These are phyloP conservation scores for Candida cerambycidarum DNA, from an alignment of 805 yeast genomes.

Conservation along the genomic window DNA sequence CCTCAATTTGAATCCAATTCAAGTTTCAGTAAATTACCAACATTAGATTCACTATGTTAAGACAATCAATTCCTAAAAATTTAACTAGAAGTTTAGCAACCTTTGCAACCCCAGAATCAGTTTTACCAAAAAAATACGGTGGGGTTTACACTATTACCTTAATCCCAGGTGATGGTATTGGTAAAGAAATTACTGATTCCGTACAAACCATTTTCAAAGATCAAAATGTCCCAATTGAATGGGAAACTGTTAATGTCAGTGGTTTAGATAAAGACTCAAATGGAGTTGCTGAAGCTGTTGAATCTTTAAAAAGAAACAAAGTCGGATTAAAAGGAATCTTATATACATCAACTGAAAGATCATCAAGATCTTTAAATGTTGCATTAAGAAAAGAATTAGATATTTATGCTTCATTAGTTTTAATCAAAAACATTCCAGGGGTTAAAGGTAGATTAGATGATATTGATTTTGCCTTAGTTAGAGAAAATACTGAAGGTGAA, in stretches of 20 bases:
- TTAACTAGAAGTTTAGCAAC: conserved; percentile 52
- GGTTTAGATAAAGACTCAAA: conserved; percentile 57
- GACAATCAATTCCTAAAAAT: conserved; percentile 5
- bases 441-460: conserved; percentile 85
- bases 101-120: conserved; percentile 57
- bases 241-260: conserved; percentile 62
- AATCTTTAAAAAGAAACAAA: conserved; percentile 91
- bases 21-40: conserved; percentile 23
- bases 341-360: conserved; percentile 79
- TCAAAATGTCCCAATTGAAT: conserved; percentile 88
- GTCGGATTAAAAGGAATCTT: conserved; percentile 96
- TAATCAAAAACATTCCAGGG: conserved; percentile 92
- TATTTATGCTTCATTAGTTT: conserved; percentile 91
- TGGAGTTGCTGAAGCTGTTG: conserved; percentile 80
- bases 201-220: conserved; percentile 86
- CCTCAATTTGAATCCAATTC: conserved; percentile 3
- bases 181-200: conserved; percentile 92
- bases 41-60: conserved; percentile 10
- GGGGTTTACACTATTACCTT: conserved; percentile 92
- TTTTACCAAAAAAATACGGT: conserved; percentile 88
- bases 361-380: conserved; percentile 86
- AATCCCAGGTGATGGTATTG: conserved; percentile 98
- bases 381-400: conserved; percentile 96
- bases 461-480: conserved; percentile 89
- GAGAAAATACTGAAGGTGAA: conserved; percentile 99